These are phyloP conservation scores for Vitis hybrid DNA, from an alignment of 177 flowering plant species.

Conservation along the genomic window DNA sequence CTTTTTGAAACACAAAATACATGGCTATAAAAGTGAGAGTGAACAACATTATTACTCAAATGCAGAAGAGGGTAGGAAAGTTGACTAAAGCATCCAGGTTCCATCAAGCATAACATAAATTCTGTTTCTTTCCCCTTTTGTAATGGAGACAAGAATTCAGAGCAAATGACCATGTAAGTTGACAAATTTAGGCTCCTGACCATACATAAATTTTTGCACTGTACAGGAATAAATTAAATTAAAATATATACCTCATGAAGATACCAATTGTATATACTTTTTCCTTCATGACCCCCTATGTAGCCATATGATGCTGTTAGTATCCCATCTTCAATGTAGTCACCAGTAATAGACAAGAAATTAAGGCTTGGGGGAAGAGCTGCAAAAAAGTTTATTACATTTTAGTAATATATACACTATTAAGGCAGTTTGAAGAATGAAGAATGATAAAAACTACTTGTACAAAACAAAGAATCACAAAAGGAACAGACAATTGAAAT, in stretches of 20 bases:
- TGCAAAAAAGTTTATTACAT: conserved; percentile 32
- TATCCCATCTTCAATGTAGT: conserved; percentile 75
- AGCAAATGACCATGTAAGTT: background rate
- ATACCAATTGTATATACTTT: conserved; percentile 84
- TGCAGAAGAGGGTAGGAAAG: background rate
- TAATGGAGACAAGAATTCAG: background rate
- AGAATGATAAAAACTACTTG: background rate
- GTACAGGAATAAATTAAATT: background rate
- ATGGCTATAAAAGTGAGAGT: background rate
- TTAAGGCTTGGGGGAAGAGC: conserved; percentile 96
- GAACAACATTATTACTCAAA: background rate
- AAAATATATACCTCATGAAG: conserved; percentile 79
- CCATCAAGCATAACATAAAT: background rate
- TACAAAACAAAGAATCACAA: no score
- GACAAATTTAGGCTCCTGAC: background rate
- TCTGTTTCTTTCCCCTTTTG: background rate
- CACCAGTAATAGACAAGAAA: conserved; percentile 90
- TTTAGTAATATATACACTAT: background rate
- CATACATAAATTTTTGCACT: background rate
- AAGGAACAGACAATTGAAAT: background rate
- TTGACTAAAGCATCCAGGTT: background rate
- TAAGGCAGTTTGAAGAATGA: no score
- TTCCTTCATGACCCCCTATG: conserved; percentile 97
- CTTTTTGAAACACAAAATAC: background rate
- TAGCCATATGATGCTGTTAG: conserved; percentile 98